Conservation (phyloP, 768 basidiomycete genomes). For the Boletus patriciae region DNA sequence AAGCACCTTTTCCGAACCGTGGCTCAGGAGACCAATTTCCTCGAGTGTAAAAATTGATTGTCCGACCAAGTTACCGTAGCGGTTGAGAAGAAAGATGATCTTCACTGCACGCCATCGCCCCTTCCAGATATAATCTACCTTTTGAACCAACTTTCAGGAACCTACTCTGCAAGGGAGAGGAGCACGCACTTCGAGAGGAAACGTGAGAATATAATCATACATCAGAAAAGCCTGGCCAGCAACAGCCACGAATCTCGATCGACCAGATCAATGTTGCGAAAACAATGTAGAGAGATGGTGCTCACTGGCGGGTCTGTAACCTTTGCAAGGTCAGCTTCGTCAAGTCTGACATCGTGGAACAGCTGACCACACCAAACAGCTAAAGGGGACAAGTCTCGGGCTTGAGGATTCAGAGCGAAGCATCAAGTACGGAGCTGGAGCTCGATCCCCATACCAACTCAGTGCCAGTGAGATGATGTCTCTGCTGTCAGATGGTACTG, state of each 20-base stretch:
- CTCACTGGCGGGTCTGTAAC: neutral
- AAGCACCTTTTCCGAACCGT: constrained; percentile 3
- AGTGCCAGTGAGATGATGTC: too few relatives aligned
- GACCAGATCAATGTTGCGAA: neutral
- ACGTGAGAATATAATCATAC: constrained; percentile 14
- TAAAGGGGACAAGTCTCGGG: too few relatives aligned
- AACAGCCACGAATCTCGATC: neutral
- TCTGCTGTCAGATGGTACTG: too few relatives aligned
- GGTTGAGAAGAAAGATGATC: constrained; percentile 16
- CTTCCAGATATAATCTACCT: constrained; percentile 9
- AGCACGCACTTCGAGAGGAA: constrained; percentile 13
- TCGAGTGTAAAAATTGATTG: constrained; percentile 10
- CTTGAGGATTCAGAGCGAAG: too few relatives aligned
- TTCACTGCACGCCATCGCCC: constrained; percentile 8
- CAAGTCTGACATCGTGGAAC: too few relatives aligned
- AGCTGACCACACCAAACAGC: too few relatives aligned
- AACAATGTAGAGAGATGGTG: neutral
- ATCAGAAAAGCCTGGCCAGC: constrained; percentile 4
- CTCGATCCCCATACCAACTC: too few relatives aligned
- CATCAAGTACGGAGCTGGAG: too few relatives aligned
- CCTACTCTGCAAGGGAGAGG: too few relatives aligned
- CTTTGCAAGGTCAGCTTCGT: neutral
- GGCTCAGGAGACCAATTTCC: constrained; percentile 11
- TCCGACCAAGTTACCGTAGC: constrained; percentile 14
- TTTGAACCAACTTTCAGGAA: neutral